Percentiles rank a stretch among this genome's conserved stretches.
Conservation (phyloP, 352 stramenopile genomes). For the Phytophthora sojae region DNA sequence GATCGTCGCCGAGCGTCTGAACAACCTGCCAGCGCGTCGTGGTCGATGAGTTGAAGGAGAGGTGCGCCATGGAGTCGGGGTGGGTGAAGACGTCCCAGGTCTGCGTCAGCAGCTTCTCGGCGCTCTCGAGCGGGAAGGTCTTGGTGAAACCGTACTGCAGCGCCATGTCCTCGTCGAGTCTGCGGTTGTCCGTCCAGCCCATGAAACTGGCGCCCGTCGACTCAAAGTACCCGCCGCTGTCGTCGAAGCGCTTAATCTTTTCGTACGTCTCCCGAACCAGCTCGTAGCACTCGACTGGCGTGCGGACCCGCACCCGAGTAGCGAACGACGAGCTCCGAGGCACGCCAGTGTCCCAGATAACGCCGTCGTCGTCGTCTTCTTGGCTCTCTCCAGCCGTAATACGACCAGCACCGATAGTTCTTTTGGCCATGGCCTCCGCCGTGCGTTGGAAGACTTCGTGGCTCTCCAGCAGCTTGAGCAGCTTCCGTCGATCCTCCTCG, state of each 20-base stretch:
- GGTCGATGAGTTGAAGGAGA: conserved; percentile 60
- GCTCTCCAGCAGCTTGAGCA: conserved; percentile 41
- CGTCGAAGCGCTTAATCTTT: conserved; percentile 53
- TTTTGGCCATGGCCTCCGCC: conserved; percentile 29
- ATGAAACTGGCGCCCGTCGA: conserved; percentile 51
- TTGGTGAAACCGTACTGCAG: conserved; percentile 63
- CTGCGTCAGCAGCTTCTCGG: conserved; percentile 45
- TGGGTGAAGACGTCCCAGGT: conserved; percentile 60
- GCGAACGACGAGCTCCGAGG: conserved; percentile 47
- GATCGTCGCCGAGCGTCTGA: conserved; percentile 60
- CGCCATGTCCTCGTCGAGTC: conserved; percentile 39
- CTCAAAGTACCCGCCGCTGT: conserved; percentile 33
- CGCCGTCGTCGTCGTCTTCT: not conserved
- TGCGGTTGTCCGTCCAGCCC: conserved; percentile 60
- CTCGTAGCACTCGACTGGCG: conserved; percentile 47
- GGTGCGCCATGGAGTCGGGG: conserved; percentile 43
- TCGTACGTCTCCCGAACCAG: conserved; percentile 67
- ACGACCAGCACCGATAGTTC: conserved; percentile 7
- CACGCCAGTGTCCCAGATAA: conserved; percentile 38
- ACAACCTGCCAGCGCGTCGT: conserved; percentile 55
- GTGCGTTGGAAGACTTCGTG: conserved; percentile 48
- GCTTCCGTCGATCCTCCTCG: conserved; percentile 47
- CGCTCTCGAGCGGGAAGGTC: conserved; percentile 42
- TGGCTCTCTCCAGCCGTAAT: conserved; percentile 5
- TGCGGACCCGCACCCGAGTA: conserved; percentile 27